Evolutionary conservation across 352 stramenopile species (phyloP), one percentile per base, ranked within the genome.

Genomic region (Phytophthora sojae): DNA sequence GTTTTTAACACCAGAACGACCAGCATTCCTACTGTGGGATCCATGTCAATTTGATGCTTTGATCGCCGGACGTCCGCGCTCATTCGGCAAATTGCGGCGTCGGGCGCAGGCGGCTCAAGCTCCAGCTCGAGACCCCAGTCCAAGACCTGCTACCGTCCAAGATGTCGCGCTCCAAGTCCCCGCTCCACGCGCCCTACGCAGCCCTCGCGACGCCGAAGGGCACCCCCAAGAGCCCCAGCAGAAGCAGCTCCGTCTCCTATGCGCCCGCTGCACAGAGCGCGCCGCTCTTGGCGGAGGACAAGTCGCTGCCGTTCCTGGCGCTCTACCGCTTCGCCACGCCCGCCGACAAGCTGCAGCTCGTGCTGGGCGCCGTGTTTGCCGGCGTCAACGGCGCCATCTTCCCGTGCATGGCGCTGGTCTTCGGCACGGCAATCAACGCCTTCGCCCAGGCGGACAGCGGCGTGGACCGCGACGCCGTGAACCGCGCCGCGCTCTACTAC

Each of bases 391-490:
- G 81, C 21, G 71, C 71, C 30, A 68, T 82, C 25, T 82, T 86
- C 54, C 81, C 81, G 19, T 85, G 76, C 47, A 87, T 87, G 79
- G 80, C 77, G 32, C 62, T 89, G 23, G 61, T 87, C 21, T 86
- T 89, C 54, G 81, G 80, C 26, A 66, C 83, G 6, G 75, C 77
- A 11, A 81, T 90, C 63, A 66, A 76, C 49, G 67, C 57, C 29
- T 87, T 87, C 26, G 59, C 61, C 14, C 64, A 67, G 3, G 45
- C 57, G 14, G 67, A 71, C 17, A 70, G 63, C 63, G 73, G 76
- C 57, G 56, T 79, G 26, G 71, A 87, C 63, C 23, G 66, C 5
- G 25, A 15, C 32, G 57, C 42, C 2, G 52, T 89, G 42, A 75
- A 76, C 8, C 42, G 61, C 2, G 61, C 79, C 29, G 56, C 80